Evolutionary conservation across 345 rosid genomes (phyloP).

Genomic region (Iberis pinnata): DNA sequence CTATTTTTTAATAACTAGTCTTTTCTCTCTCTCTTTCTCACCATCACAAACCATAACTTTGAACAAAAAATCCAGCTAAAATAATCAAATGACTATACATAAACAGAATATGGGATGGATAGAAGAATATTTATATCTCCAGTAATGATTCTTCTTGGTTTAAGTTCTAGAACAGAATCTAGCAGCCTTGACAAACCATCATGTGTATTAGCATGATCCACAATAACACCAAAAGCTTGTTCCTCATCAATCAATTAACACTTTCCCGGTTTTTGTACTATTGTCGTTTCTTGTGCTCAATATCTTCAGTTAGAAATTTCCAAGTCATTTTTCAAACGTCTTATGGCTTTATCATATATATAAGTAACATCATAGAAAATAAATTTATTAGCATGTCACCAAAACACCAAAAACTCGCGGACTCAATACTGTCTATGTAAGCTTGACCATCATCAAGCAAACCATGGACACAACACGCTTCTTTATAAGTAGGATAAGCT

Average conservation of each 20-base stretch:
- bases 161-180: conserved; percentile 83
- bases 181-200: conserved; percentile 77
- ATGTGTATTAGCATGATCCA: conserved; percentile 78
- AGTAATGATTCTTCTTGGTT: conserved; percentile 74
- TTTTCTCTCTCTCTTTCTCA: conserved; percentile 72
- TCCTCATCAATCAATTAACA: conserved; percentile 92
- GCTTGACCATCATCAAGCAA: no score
- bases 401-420: no score
- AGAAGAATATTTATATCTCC: no score
- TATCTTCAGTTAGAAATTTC: no score
- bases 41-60: conserved; percentile 79
- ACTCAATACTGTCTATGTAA: no score
- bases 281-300: no score
- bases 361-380: no score
- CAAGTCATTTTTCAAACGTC: no score
- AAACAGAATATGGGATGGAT: neutral
- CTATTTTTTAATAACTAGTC: conserved; percentile 81
- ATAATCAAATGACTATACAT: conserved; percentile 5
- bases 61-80: neutral
- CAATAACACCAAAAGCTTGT: conserved; percentile 90
- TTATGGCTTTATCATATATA: no score
- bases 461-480: no score
- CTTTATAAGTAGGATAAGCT: no score
- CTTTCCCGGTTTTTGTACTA: conserved; percentile 92
- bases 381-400: no score